Conservation (phyloP, 2,329 filamentous ascomycete genomes). For the Ustilaginoidea virens region DNA sequence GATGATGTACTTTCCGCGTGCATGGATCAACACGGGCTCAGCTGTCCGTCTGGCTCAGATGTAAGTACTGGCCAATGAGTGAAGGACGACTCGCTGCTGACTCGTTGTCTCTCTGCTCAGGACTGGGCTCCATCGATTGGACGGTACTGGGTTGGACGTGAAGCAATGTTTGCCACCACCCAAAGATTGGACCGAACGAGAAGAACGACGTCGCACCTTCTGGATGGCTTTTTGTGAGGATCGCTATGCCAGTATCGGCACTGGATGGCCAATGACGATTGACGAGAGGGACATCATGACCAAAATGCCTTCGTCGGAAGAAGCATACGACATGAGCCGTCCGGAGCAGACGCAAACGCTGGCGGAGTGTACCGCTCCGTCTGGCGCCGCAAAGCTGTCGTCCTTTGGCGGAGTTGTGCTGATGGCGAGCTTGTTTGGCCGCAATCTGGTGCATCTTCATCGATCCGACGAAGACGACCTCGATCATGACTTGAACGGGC, state of each 20-base stretch:
- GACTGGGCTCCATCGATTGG: constrained; percentile 81
- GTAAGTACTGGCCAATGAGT: constrained; percentile 26
- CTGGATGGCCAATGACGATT: constrained; percentile 90
- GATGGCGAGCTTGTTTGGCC: constrained; percentile 79
- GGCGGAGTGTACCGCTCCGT: constrained; percentile 50
- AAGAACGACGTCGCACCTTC: constrained; percentile 82
- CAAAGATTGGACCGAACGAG: constrained; percentile 84
- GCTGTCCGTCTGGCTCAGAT: constrained; percentile 73
- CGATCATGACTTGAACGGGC: constrained; percentile 77
- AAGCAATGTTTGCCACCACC: constrained; percentile 81
- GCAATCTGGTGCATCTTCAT: constrained; percentile 82
- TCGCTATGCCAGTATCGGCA: constrained; percentile 87
- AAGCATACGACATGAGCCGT: constrained; percentile 68
- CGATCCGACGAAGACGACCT: constrained; percentile 67
- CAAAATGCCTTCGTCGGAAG: constrained; percentile 69
- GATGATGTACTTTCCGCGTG: constrained; percentile 91
- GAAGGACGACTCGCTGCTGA: constrained; percentile 6
- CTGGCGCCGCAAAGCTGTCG: constrained; percentile 60
- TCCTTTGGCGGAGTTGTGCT: constrained; percentile 68
- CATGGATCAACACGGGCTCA: constrained; percentile 83
- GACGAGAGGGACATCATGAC: constrained; percentile 87
- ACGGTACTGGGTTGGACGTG: constrained; percentile 70
- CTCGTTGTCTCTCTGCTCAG: constrained; percentile 32
- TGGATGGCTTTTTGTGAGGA: constrained; percentile 91
- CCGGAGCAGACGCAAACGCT: constrained; percentile 58